Conservation (phyloP, 1,139 yeast genomes). For the Zygoascus meyerae region DNA sequence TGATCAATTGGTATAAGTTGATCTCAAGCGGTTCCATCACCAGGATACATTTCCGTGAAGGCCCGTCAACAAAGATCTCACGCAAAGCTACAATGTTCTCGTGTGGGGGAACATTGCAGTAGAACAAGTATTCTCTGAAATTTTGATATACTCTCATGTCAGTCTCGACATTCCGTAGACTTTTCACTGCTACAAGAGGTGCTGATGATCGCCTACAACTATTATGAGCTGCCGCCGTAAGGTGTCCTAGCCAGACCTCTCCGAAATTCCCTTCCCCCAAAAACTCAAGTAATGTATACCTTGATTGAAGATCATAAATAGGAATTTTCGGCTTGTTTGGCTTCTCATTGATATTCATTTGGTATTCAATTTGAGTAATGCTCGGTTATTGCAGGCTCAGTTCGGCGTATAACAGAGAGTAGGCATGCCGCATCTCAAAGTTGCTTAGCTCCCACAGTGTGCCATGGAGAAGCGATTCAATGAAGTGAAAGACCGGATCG, state of each 20-base stretch:
- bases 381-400: too few species aligned
- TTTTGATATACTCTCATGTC: slow-evolving; percentile 51
- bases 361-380: too few species aligned
- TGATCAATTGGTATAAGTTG: slow-evolving; percentile 56
- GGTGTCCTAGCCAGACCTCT: slow-evolving; percentile 10
- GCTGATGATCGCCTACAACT: too few species aligned
- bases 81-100: slow-evolving; percentile 63
- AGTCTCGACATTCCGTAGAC: slow-evolving; percentile 54
- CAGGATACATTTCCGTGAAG: slow-evolving; percentile 57
- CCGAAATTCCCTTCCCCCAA: slow-evolving; percentile 14
- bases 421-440: neutral
- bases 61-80: slow-evolving; percentile 70
- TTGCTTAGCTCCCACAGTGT: neutral
- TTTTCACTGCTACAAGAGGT: slow-evolving; percentile 67
- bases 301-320: neutral
- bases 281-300: neutral
- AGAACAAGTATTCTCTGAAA: slow-evolving; percentile 72
- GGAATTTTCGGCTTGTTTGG: slow-evolving; percentile 3
- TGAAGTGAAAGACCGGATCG: slow-evolving; percentile 3
- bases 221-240: neutral
- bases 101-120: slow-evolving; percentile 65
- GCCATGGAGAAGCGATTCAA: slow-evolving; percentile 7
- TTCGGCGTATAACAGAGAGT: too few species aligned
- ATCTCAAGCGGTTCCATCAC: slow-evolving; percentile 88
- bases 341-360: too few species aligned